phyloP scores from a whole-genome alignment of 139 green algal genomes.

The Coelastrella sp. region DNA sequence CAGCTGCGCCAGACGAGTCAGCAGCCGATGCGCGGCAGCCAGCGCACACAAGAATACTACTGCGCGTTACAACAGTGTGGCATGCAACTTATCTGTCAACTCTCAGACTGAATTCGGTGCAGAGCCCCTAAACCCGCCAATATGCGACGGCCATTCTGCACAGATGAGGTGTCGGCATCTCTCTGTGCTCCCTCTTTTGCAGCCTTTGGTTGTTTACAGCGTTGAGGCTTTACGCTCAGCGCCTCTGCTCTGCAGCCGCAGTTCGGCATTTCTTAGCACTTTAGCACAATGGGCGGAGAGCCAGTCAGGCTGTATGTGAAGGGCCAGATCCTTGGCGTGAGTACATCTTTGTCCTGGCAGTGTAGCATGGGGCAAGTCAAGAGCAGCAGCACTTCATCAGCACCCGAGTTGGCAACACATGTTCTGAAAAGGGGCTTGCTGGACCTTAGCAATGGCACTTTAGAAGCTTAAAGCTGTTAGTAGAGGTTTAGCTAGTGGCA shows the following conservation, averaged over 20 bases:
- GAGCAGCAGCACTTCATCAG: background rate
- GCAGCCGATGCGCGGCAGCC: too few species aligned
- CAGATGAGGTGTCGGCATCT: background rate
- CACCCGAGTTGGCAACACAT: background rate
- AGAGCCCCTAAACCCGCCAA: background rate
- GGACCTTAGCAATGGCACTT: too few species aligned
- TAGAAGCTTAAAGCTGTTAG: too few species aligned
- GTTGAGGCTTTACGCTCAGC: slow-evolving; percentile 15
- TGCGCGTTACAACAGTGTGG: too few species aligned
- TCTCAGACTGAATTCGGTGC: too few species aligned
- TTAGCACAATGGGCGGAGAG: slow-evolving; percentile 45
- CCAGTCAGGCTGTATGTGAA: slow-evolving; percentile 73
- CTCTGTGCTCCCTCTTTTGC: background rate
- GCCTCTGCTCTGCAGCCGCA: slow-evolving; percentile 21
- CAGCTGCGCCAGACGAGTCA: too few species aligned
- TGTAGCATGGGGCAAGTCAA: background rate
- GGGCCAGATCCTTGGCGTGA: slow-evolving; percentile 71
- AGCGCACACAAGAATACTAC: too few species aligned
- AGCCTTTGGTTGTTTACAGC: background rate
- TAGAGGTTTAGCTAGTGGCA: too few species aligned
- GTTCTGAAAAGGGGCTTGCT: too few species aligned
- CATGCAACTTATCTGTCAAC: too few species aligned
- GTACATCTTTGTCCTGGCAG: background rate
- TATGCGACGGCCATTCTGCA: slow-evolving; percentile 37
- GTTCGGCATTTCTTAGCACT: background rate